phyloP scores from a whole-genome alignment of 2,329 filamentous ascomycete species.

The Aaosphaeria pasadenensis region DNA sequence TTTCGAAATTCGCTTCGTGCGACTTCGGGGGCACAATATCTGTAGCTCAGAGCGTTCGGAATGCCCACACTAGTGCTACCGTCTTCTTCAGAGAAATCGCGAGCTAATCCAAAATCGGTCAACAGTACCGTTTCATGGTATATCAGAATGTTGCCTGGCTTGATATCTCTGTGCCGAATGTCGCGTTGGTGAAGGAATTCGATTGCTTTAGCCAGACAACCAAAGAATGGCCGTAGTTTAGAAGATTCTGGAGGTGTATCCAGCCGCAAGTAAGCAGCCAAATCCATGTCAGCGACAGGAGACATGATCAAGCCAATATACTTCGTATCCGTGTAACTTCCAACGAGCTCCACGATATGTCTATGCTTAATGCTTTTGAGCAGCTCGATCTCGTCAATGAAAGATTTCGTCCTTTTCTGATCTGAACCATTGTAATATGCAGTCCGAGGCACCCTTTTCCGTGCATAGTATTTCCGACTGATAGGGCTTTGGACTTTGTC shows the following conservation, averaged over 20 bases:
- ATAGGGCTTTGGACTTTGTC: slow-evolving; percentile 18
- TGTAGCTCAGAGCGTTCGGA: slow-evolving; percentile 8
- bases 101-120: slow-evolving; percentile 25
- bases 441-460: slow-evolving; percentile 21
- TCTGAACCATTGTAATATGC: slow-evolving; percentile 5
- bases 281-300: slow-evolving; percentile 16
- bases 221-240: slow-evolving; percentile 21
- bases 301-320: slow-evolving; percentile 30
- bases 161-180: slow-evolving; percentile 30
- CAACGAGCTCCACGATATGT: slow-evolving; percentile 27
- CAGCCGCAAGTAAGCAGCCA: slow-evolving; percentile 11
- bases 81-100: slow-evolving; percentile 9
- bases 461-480: slow-evolving; percentile 22
- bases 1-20: slow-evolving; percentile 7
- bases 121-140: slow-evolving; percentile 14
- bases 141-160: slow-evolving; percentile 29
- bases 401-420: slow-evolving; percentile 12
- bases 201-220: slow-evolving; percentile 21
- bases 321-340: slow-evolving; percentile 27
- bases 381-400: slow-evolving; percentile 23
- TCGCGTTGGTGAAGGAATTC: slow-evolving; percentile 20
- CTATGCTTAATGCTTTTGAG: slow-evolving; percentile 26
- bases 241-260: neutral
- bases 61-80: slow-evolving; percentile 12
- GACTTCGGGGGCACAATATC: slow-evolving; percentile 16